Base-by-base conservation (phyloP, 176 grass and related monocot genomes). In the Hsuehochloa calcarea region DNA sequence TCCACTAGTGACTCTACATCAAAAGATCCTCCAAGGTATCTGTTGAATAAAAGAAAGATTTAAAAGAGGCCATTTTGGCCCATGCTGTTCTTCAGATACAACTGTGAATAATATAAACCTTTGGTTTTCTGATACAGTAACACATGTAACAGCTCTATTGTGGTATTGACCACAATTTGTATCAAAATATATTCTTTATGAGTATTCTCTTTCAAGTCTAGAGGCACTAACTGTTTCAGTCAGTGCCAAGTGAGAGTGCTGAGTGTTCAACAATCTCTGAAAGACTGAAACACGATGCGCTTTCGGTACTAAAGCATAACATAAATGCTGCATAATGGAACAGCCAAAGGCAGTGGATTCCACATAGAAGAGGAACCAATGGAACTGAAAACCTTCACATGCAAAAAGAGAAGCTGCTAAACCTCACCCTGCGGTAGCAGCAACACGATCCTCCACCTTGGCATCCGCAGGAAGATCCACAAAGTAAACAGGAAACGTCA, bases 1-100 rank as follows among this genome's bases (percentile, higher is more conserved):
- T 99, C 96, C 82, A 99, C 93, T 11, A 99, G 85, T 43, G 96
- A 99, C 60, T 99, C 96, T 13, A 99, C 96, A 88, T 99, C 96
- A 80, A 99, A 99, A 85, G 93, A 86, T 81, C 96, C 96, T 50
- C 96, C 96, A 80, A 96, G 88, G 78, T 96, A 99, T 69, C 96
- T 99, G 84, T 75, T 43, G 6, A 80, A 52, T 62, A 85, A 43
- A 25, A 56, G 8, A 34, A 77, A 70, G 9, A 43, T 41, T 16
- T 39, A 29, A 56, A 44, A 60, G 44, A 54, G 46, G 7, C 26
- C 76, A 62, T 58, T 27, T 65, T 47, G 74, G 14, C 63, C 20
- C 65, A 54, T 29, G 1, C 0, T 31, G 61, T 39, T 65, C 19
- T 39, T 45, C 17, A 44, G 67, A 39, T 23, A 52, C n/a, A 0